Base-by-base conservation (phyloP, 139 green algal species). In the Tetradesmus obliquus region DNA sequence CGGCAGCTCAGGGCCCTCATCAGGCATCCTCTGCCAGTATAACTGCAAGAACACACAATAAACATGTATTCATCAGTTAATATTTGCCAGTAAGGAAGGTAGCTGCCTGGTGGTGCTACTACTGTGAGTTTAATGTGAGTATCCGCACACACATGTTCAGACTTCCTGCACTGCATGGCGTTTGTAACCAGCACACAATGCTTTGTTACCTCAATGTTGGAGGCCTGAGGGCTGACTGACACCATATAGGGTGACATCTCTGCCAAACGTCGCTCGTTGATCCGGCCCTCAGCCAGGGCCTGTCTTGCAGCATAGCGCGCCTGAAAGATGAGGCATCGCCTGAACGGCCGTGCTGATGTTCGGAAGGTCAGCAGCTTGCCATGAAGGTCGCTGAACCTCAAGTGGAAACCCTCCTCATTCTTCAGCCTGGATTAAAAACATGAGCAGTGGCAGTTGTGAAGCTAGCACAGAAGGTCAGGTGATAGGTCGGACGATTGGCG, bases 241-340 rank as follows among this genome's bases (percentile, higher is more conserved):
- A 89, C 84, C 58, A 89, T 10, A 22, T 80, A 57, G 19, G 60
- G 84, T 79, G 84, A 58, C 22, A 81, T 81, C 58, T 89, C 84
- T 89, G 84, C 84, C 24, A 89, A 13, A 58, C 58, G 84, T 58
- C 81, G 55, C 58, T 79, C 3, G 12, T 66, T 58, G 32, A 89
- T 58, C 22, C 84, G 84, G 84, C 84, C 84, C 62, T 89, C 84
- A 80, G 84, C 32, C 60, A 89, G 57, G 55, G 84, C 84, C 84
- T 89, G 84, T n/a, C 81, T 80, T 53, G 51, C 7, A 0, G 84
- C 84, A 60, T 32, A 89, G 3, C 84, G 58, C 22, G 84, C 58
- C 24, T 89, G 84, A 24, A 81, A 89, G 2, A 32, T 53, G 58
- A 81, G 57, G 84, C 58, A 76, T 17, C 83, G 45, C 58, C 83